phyloP scores from a whole-genome alignment of 140 eudicot genomes.

The Flaveria floridana region DNA sequence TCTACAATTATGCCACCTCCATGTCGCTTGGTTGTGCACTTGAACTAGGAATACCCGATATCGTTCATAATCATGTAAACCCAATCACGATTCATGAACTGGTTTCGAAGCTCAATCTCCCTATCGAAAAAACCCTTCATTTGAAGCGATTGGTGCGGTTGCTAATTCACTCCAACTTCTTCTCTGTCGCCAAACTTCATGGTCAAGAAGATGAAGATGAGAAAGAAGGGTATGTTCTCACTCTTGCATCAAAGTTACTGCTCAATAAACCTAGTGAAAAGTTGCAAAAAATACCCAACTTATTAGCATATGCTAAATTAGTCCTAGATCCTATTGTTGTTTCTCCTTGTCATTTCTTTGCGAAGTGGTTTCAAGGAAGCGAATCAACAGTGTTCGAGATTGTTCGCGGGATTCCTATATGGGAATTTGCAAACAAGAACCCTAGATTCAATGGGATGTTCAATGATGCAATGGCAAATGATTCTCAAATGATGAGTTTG shows the following conservation, averaged over 20 bases:
- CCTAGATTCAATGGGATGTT: conserved; percentile 32
- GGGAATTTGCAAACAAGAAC: conserved; percentile 35
- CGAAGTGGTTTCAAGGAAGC: conserved; percentile 40
- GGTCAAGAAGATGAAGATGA: conserved; percentile 23
- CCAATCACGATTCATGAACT: conserved; percentile 32
- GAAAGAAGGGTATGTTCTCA: conserved; percentile 36
- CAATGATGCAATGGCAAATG: conserved; percentile 56
- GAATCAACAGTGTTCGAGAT: conserved; percentile 32
- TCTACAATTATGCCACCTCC: conserved; percentile 24
- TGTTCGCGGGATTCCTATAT: conserved; percentile 28
- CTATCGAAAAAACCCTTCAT: conserved; percentile 28
- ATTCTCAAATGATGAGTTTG: conserved; percentile 34
- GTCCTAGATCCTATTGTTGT: conserved; percentile 17
- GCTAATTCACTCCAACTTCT: conserved; percentile 24
- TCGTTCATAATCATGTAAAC: conserved; percentile 27
- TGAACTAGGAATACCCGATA: conserved; percentile 35
- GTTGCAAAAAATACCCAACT: conserved; percentile 24
- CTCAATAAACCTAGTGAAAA: conserved; percentile 28
- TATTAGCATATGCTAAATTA: conserved; percentile 27
- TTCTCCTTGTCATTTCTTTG: conserved; percentile 38
- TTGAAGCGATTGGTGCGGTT: conserved; percentile 27
- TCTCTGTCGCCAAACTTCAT: conserved; percentile 8
- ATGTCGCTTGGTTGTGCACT: conserved; percentile 36
- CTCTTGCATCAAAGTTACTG: conserved; percentile 34
- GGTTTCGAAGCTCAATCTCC: conserved; percentile 25